These are phyloP conservation scores for Flaveria sonorensis DNA, from an alignment of 129 eudicot genomes.

Conservation along the genomic window DNA sequence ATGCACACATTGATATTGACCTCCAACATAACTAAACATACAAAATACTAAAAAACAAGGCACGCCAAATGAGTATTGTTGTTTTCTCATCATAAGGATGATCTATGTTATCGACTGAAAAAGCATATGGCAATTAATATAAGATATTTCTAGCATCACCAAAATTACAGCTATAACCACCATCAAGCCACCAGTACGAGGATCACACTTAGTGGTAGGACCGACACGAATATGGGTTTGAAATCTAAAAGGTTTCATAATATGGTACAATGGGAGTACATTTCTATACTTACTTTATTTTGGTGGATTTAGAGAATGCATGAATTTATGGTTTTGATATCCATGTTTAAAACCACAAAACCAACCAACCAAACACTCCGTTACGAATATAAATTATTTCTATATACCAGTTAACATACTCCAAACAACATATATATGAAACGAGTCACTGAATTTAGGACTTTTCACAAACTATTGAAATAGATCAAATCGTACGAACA, in stretches of 20 bases:
- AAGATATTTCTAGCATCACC: slow-evolving; percentile 29
- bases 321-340: not conserved
- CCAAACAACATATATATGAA: not conserved
- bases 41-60: too few relatives aligned
- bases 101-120: too few relatives aligned
- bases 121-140: too few relatives aligned
- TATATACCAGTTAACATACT: not conserved
- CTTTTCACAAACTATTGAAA: not conserved
- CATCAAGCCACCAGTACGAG: slow-evolving; percentile 33
- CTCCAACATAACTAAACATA: too few relatives aligned
- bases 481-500: not conserved
- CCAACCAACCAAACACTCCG: not conserved
- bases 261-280: too few relatives aligned
- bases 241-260: too few relatives aligned
- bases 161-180: slow-evolving; percentile 27
- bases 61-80: too few relatives aligned
- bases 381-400: not conserved
- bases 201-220: slow-evolving; percentile 45
- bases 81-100: too few relatives aligned
- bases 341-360: slow-evolving; percentile 3
- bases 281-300: too few relatives aligned
- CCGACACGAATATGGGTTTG: slow-evolving; percentile 40
- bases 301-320: too few relatives aligned
- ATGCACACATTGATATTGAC: too few relatives aligned
- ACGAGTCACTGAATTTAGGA: not conserved